A percentile compares a stretch with the other conserved stretches of the same genome.
phyloP scores from a whole-genome alignment of 2,329 filamentous ascomycete species.

The Mariannaea sp. region DNA sequence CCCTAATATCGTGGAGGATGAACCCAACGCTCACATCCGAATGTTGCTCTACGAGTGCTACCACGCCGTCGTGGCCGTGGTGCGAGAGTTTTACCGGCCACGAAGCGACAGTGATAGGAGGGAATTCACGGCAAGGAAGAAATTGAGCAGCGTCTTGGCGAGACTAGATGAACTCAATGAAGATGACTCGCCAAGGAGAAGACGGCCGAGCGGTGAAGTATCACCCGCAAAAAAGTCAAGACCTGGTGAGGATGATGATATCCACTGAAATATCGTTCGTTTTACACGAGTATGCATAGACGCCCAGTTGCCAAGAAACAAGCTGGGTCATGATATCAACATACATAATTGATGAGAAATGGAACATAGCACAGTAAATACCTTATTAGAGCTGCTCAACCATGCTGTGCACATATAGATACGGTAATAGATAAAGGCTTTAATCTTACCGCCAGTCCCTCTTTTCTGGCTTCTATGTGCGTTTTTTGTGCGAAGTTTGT shows the following conservation, averaged over 20 bases:
- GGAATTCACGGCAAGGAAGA: slow-evolving; percentile 59
- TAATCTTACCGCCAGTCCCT: not conserved
- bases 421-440: slow-evolving; percentile 7
- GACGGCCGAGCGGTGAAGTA: slow-evolving; percentile 47
- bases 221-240: slow-evolving; percentile 53
- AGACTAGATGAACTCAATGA: slow-evolving; percentile 51
- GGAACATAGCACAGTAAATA: slow-evolving; percentile 12
- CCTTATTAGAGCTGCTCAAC: too few relatives aligned
- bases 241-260: slow-evolving; percentile 31
- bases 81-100: slow-evolving; percentile 60
- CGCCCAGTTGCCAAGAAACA: not conserved
- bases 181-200: slow-evolving; percentile 35
- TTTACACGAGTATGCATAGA: not conserved
- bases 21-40: slow-evolving; percentile 50
- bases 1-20: slow-evolving; percentile 48
- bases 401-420: slow-evolving; percentile 1
- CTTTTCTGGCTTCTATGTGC: not conserved
- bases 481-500: slow-evolving; percentile 16
- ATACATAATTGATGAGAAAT: slow-evolving; percentile 14
- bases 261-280: not conserved
- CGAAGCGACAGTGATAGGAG: slow-evolving; percentile 51
- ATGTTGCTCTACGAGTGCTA: slow-evolving; percentile 63
- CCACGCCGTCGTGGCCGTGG: slow-evolving; percentile 57
- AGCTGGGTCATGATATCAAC: not conserved
- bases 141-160: slow-evolving; percentile 52